Evolutionary conservation across 1,139 yeast species (phyloP).

Genomic region (Meyerozyma guilliermondii): DNA sequence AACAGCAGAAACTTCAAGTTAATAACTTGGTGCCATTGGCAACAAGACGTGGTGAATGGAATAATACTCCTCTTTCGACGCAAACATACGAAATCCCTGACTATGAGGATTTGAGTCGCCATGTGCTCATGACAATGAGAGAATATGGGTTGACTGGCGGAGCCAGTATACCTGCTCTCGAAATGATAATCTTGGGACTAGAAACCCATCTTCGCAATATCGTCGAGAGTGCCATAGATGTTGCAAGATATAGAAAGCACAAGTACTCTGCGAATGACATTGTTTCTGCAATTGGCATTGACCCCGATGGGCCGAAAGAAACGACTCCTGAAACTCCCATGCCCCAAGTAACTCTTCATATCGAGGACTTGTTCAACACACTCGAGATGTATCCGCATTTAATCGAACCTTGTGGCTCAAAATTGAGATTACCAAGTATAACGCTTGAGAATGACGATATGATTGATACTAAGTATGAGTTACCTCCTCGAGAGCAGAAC

Average conservation of each 20-base stretch:
- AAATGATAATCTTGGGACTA: slow-evolving; percentile 71
- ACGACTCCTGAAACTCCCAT: not conserved
- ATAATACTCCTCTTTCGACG: slow-evolving; percentile 73
- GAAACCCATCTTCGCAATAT: slow-evolving; percentile 75
- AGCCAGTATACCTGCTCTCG: slow-evolving; percentile 66
- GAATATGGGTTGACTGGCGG: slow-evolving; percentile 91
- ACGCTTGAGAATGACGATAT: slow-evolving; percentile 56
- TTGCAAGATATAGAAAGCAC: slow-evolving; percentile 54
- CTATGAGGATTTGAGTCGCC: slow-evolving; percentile 56
- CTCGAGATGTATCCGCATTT: slow-evolving; percentile 61
- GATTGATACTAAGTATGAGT: slow-evolving; percentile 28
- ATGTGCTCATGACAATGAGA: slow-evolving; percentile 80
- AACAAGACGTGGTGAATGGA: slow-evolving; percentile 90
- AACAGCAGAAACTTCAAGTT: slow-evolving; percentile 43
- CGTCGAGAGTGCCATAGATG: slow-evolving; percentile 71
- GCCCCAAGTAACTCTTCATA: slow-evolving; percentile 41
- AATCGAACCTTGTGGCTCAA: slow-evolving; percentile 64
- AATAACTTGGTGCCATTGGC: slow-evolving; percentile 76
- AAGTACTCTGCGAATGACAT: slow-evolving; percentile 47
- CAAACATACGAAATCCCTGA: slow-evolving; percentile 85
- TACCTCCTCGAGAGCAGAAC: slow-evolving; percentile 29
- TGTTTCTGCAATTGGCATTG: slow-evolving; percentile 18
- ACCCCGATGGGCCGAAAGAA: slow-evolving; percentile 2
- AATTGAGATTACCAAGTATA: slow-evolving; percentile 45
- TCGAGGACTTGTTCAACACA: slow-evolving; percentile 64